phyloP scores from a whole-genome alignment of 2,329 filamentous ascomycete genomes.

The Ophiostoma fasciatum region DNA sequence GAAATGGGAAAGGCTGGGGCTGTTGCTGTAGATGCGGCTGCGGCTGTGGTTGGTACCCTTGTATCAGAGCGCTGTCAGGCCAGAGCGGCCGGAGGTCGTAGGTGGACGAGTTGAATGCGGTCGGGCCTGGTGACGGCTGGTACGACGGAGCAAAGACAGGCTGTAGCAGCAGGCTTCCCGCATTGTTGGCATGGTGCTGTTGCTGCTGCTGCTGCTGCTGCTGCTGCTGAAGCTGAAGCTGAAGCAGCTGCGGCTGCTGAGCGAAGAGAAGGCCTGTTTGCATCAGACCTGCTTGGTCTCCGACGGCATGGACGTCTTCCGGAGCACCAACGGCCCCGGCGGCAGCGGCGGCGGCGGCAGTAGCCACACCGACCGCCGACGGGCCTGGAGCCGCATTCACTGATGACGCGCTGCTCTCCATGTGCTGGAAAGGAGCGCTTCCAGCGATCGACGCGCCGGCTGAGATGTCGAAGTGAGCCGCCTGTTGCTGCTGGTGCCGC shows the following conservation, averaged over 20 bases:
- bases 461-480: too few species aligned
- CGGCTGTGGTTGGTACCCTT: constrained; percentile 19
- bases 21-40: neutral
- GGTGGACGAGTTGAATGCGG: constrained; percentile 25
- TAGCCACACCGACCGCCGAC: too few species aligned
- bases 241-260: neutral
- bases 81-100: constrained; percentile 23
- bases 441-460: too few species aligned
- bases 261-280: too few species aligned
- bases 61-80: constrained; percentile 20
- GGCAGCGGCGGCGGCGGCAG: too few species aligned
- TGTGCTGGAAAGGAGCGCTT: too few species aligned
- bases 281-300: too few species aligned
- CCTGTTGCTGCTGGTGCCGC: too few species aligned
- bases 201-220: neutral
- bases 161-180: constrained; percentile 14
- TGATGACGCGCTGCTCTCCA: too few species aligned
- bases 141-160: constrained; percentile 17
- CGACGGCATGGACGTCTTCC: too few species aligned
- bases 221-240: neutral
- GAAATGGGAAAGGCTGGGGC: neutral
- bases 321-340: too few species aligned
- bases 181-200: constrained; percentile 4
- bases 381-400: too few species aligned
- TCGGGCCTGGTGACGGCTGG: constrained; percentile 23